Conservation (phyloP, 257 asterid genomes). For the Solanum sitiens region DNA sequence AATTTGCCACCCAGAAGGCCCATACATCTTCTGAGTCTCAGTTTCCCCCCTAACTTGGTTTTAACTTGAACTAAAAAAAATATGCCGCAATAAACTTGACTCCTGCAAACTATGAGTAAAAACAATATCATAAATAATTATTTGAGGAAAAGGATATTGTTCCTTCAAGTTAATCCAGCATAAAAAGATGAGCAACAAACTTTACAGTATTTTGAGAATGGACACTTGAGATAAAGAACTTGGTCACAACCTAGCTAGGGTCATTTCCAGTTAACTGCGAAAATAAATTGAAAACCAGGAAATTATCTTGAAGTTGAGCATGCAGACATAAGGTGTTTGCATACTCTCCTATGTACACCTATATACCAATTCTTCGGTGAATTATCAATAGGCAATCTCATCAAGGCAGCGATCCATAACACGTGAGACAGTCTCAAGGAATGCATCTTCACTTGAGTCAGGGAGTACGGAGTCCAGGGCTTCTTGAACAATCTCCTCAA, state of each 20-base stretch:
- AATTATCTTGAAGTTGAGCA: background rate
- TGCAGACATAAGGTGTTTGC: background rate
- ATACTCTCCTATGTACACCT: conserved; percentile 11
- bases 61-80: background rate
- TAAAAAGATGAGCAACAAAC: background rate
- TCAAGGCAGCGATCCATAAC: conserved; percentile 55
- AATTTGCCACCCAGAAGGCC: background rate
- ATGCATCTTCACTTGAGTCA: conserved; percentile 51
- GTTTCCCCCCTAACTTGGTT: background rate
- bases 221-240: background rate
- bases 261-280: background rate
- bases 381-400: conserved; percentile 13
- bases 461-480: conserved; percentile 64
- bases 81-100: background rate
- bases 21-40: background rate
- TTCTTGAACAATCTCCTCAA: conserved; percentile 68
- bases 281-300: background rate
- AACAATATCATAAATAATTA: background rate
- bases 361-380: conserved; percentile 2
- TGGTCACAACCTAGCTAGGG: background rate
- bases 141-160: background rate
- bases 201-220: background rate
- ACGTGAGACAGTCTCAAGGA: conserved; percentile 54
- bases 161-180: background rate
- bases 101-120: background rate